Evolutionary conservation across 139 green algal genomes (phyloP), one percentile per base, ranked within the genome.

Genomic region (Diplosphaera chodatii): DNA sequence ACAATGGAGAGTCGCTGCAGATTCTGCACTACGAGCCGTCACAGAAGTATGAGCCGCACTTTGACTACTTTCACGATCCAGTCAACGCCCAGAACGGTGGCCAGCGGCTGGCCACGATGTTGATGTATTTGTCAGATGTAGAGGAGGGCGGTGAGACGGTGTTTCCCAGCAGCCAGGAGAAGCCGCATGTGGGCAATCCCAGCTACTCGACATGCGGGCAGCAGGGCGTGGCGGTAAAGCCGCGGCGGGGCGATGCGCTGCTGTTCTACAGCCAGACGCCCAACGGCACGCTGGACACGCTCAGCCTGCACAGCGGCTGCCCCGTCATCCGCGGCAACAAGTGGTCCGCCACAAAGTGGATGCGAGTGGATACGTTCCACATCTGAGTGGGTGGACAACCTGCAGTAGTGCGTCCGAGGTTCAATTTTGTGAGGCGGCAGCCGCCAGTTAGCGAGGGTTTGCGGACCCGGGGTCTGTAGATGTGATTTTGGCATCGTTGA

Each of bases 41-140:
- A 8, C 86, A 95, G 68, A 91, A 93, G 74, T 95, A 95, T 71
- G 83, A 90, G 64, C 73, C 88, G 18, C 90, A 96, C 72, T 86
- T 71, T 22, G 90, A 96, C 81, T 91, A 87, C 72, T 96, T 93
- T 73, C 79, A 91, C 68, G 87, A 93, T 71, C 70, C 34, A 87
- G 84, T 69, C n/a, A 69, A 72, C 67, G 69, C 23, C 20, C 56
- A 71, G 33, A 77, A 83, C 23, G 88, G 88, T 30, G 83, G 85
- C 16, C 83, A 92, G 64, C 82, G 88, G 25, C 70, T 91, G 21
- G 87, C 90, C 55, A 96, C 90, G 0, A 77, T 95, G 67, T 83
- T 95, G n/a, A 92, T 93, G 81, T 96, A 96, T 77, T 78, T 96
- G 63, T 63, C 65, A 68, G 77, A 83, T 64, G 77, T 83, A 18